Conservation (phyloP, 495 filamentous ascomycete species). For the Daldinia childiae region DNA sequence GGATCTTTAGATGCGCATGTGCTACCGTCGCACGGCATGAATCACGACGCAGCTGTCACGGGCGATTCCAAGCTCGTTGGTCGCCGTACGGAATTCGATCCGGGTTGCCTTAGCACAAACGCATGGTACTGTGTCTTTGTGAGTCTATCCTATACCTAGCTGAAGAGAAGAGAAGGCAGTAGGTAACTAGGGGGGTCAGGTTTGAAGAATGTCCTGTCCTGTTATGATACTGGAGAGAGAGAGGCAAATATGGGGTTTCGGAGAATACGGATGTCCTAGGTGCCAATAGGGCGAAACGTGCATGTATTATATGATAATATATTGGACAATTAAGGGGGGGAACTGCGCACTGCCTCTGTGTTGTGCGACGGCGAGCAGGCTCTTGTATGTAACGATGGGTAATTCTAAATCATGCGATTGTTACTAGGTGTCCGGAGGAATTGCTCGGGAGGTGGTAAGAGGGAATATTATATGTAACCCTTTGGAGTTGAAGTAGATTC, state of each 20-base stretch:
- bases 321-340: conserved; percentile 8
- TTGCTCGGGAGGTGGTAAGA: background rate
- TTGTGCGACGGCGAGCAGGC: conserved; percentile 8
- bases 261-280: background rate
- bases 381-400: background rate
- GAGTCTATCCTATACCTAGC: too few species aligned
- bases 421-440: background rate
- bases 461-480: background rate
- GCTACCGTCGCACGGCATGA: conserved; percentile 28
- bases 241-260: background rate
- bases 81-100: background rate
- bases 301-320: conserved; percentile 3
- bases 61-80: conserved; percentile 3
- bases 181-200: background rate
- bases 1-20: background rate
- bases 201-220: too few species aligned
- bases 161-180: background rate
- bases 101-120: background rate
- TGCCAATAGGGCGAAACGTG: background rate
- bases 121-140: too few species aligned
- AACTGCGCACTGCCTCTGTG: conserved; percentile 3
- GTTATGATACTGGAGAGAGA: background rate
- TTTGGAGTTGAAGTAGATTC: background rate
- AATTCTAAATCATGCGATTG: background rate
- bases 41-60: conserved; percentile 24